Evolutionary conservation across 2,329 filamentous ascomycete species (phyloP).

Genomic region (Fusarium multiceps): DNA sequence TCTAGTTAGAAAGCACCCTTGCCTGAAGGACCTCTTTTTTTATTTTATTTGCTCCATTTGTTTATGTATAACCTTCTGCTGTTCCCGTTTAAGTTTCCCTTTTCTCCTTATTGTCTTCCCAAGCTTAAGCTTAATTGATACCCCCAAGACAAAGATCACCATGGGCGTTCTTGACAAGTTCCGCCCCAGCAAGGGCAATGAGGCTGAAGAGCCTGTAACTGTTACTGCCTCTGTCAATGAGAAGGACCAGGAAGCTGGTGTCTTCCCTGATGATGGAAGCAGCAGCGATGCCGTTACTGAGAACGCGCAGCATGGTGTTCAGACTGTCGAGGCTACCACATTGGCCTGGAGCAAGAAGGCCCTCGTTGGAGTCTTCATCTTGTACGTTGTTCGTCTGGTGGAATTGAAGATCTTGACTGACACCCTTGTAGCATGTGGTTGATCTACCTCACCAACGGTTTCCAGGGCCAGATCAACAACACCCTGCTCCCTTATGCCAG

Average conservation of each 20-base stretch:
- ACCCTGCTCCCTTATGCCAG: constrained; percentile 60
- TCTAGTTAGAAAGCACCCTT: constrained; percentile 16
- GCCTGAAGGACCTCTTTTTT: constrained; percentile 11
- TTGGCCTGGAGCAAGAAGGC: constrained; percentile 55
- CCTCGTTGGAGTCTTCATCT: constrained; percentile 50
- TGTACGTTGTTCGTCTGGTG: constrained; percentile 41
- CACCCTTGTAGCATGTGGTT: constrained; percentile 55
- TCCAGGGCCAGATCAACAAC: constrained; percentile 56
- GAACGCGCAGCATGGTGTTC: constrained; percentile 53
- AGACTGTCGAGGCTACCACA: constrained; percentile 55
- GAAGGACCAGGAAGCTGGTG: constrained; percentile 31
- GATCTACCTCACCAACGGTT: constrained; percentile 63
- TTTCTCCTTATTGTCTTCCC: constrained; percentile 22
- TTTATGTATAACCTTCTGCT: constrained; percentile 14
- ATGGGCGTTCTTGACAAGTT: constrained; percentile 39
- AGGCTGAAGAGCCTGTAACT: constrained; percentile 23
- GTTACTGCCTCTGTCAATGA: constrained; percentile 26
- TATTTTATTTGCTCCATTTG: constrained; percentile 7
- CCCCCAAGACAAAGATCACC: constrained; percentile 19
- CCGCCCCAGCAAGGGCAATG: constrained; percentile 24
- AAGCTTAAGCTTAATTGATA: constrained; percentile 17
- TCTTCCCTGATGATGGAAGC: constrained; percentile 19
- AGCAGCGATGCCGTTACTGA: constrained; percentile 28
- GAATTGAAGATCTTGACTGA: not conserved
- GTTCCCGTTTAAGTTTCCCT: not conserved